Evolutionary conservation across 192 early-diverging fungal genomes (phyloP), one percentile per base, ranked within the genome.

Genomic region (Diversispora eburnea): DNA sequence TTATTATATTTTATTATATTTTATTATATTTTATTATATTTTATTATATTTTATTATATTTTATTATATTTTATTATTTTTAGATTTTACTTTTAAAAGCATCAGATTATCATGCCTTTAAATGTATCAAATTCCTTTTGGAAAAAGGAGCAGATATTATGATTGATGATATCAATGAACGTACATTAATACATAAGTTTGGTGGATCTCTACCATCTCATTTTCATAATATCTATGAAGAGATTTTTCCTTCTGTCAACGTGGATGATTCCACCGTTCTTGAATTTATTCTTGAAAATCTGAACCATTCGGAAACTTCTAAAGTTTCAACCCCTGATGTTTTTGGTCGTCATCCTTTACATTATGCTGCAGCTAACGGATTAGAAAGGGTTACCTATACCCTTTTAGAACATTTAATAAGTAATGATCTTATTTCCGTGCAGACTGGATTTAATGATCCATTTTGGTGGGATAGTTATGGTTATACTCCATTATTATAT

Each of bases 381-480:
- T 78, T 80, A 52, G 63, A 81, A 25, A 76, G 77, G 12, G 25
- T 33, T 33, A n/a, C n/a, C n/a, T n/a, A n/a, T n/a, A 72, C 80
- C 0, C 74, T 91, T 8, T 67, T 91, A 20, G 47, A 67, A 42
- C 80, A 85, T 74, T 56, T 86, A 10, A 81, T 84, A 17, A 52
- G 46, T 4, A 73, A 78, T 13, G 77, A 84, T 81, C 68, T 43
- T 54, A 47, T 39, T 43, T 12, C n/a, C n/a, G 7, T 59, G 0
- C 47, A 49, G 9, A 49, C 75, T 54, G 78, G 77, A 33, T 86
- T 83, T 75, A 78, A 73, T 0, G 79, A 72, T 66, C 64, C 69
- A 33, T 74, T 72, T 10, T 91, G 89, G 89, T 74, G 81, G n/a
- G 89, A 91, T 65, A 75, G 84, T n/a, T 87, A 91, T 72, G 89